Evolutionary conservation across 306 rosid species (phyloP).

Genomic region (Sphenostylis stenocarpa): DNA sequence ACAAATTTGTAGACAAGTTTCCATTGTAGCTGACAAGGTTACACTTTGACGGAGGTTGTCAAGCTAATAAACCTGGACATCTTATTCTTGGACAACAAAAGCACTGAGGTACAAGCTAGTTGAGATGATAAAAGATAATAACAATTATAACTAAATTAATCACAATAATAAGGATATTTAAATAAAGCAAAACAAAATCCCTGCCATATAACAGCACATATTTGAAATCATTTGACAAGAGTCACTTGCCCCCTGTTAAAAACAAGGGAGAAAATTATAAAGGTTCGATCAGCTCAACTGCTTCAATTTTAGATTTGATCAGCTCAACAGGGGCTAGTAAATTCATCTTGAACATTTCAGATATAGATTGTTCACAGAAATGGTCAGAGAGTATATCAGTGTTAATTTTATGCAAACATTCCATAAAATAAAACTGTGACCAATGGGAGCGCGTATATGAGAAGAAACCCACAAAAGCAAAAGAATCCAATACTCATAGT

Average conservation of each 20-base stretch:
- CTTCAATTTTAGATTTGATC: slow-evolving; percentile 19
- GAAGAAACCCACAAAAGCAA: neutral
- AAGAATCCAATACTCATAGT: neutral
- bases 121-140: slow-evolving; percentile 1
- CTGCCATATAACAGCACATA: neutral
- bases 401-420: neutral
- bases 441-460: neutral
- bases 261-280: slow-evolving; percentile 8
- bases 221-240: slow-evolving; percentile 20
- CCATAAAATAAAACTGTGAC: slow-evolving; percentile 18
- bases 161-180: neutral
- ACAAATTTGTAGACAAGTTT: slow-evolving; percentile 6
- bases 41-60: neutral
- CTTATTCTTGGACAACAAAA: slow-evolving; percentile 17
- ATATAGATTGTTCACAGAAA: neutral
- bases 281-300: neutral
- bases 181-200: neutral
- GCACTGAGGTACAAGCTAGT: neutral
- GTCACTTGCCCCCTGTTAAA: neutral
- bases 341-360: neutral
- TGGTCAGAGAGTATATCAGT: neutral
- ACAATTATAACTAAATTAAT: neutral
- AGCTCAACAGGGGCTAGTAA: too few relatives aligned
- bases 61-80: neutral
- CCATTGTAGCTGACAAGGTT: neutral